These are phyloP conservation scores for Zelonia costaricensis DNA, from an alignment of 208 protist genomes.

Conservation along the genomic window DNA sequence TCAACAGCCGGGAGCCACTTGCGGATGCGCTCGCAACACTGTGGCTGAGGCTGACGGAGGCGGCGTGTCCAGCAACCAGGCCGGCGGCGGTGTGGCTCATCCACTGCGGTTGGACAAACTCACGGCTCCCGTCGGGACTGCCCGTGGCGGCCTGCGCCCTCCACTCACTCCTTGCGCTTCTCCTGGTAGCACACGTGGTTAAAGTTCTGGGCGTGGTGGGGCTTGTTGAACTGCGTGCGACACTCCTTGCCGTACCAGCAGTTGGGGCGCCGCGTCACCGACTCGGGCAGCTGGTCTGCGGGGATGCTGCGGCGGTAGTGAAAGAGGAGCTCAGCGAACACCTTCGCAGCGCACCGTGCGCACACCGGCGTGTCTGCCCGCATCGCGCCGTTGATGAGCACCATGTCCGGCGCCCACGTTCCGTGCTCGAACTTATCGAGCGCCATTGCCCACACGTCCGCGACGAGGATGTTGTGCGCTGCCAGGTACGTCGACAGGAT, in stretches of 20 bases:
- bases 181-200: conserved; percentile 91
- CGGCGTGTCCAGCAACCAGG: no score
- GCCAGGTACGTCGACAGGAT: conserved; percentile 74
- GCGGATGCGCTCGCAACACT: no score
- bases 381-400: conserved; percentile 48
- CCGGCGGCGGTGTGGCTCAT: no score
- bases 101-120: no score
- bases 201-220: conserved; percentile 77
- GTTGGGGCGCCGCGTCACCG: conserved; percentile 61
- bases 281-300: conserved; percentile 45
- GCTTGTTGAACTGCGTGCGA: conserved; percentile 82
- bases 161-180: conserved; percentile 81
- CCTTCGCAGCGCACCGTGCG: conserved; percentile 38
- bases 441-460: conserved; percentile 50
- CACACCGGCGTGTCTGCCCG: conserved; percentile 52
- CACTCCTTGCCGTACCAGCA: conserved; percentile 92
- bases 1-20: no score
- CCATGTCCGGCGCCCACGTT: conserved; percentile 67
- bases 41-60: no score
- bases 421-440: conserved; percentile 39
- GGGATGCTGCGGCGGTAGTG: conserved; percentile 72
- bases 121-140: no score
- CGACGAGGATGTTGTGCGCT: conserved; percentile 28
- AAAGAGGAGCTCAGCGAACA: conserved; percentile 80
- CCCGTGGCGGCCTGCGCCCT: no score